Base-by-base conservation (phyloP, 1,284 basidiomycete genomes). In the Malassezia japonica region DNA sequence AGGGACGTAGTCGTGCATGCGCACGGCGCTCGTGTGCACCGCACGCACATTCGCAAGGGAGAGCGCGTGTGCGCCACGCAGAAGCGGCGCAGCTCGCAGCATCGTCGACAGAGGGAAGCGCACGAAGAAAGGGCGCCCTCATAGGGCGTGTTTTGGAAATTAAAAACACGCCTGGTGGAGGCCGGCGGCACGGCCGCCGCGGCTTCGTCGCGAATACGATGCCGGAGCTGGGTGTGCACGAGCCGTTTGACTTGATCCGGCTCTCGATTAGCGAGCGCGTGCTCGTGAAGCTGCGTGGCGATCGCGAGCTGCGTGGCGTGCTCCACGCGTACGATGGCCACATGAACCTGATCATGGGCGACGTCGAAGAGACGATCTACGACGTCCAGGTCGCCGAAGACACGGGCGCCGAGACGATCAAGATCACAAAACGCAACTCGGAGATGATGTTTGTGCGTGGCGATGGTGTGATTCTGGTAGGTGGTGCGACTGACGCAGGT, bases 361-460 rank as follows among this genome's bases (percentile, higher is more conserved):
- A 95, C 70, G 94, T 96, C 8, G 91, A 96, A 72, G 94, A 99
- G 59, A 50, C 63, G n/a, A 65, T 70, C 40, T 71, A 67, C 48
- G 60, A 64, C n/a, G 61, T 72, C 9, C 63, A 71, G 29, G 37
- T 67, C 34, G 66, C 75, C 47, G 77, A 79, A 35, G 74, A 76
- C 40, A 75, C 74, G 15, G 72, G 72, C 13, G 62, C 74, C 10
- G 66, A 74, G 51, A 75, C 75, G 37, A 74, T 78, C 7, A 64
- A 76, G 91, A 81, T 87, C 33, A 88, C 89, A 54, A 91, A 90
- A 76, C 79, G 91, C 64, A 91, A 87, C 75, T 83, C 91, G 79
- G 88, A 92, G 54, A 98, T 99, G 92, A 78, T 99, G 45, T 99
- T 96, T 68, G 91, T 99, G 1, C 79, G 92, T 72, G 92, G 92